Evolutionary conservation across 2,329 filamentous ascomycete genomes (phyloP).

Genomic region (Epichloe coenophiala): DNA sequence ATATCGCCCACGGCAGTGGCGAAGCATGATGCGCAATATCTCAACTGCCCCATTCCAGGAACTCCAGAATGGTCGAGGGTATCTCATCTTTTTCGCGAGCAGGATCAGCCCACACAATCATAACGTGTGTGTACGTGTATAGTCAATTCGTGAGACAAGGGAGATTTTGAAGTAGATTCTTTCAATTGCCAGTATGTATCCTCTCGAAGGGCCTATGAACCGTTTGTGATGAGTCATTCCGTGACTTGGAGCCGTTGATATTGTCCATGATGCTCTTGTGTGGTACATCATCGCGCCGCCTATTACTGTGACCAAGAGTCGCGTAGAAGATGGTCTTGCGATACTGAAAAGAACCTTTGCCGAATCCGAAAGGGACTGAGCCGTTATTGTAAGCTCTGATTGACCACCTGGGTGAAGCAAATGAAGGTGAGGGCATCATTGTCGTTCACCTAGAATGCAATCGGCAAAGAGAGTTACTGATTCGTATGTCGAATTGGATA

Average conservation of each 20-base stretch:
- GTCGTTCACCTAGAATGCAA: not conserved
- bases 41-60: slow-evolving; percentile 13
- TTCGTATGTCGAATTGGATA: not conserved
- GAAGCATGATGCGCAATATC: slow-evolving; percentile 23
- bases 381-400: too few relatives aligned
- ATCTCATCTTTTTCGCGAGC: slow-evolving; percentile 11
- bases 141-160: not conserved
- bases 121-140: not conserved
- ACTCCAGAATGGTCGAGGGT: slow-evolving; percentile 15
- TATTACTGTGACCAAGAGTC: too few relatives aligned
- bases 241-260: too few relatives aligned
- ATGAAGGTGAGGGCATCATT: too few relatives aligned
- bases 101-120: slow-evolving; percentile 12
- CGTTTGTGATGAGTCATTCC: too few relatives aligned
- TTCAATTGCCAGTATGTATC: not conserved
- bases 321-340: too few relatives aligned
- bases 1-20: slow-evolving; percentile 17
- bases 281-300: too few relatives aligned
- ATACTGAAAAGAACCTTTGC: too few relatives aligned
- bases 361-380: too few relatives aligned
- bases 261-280: too few relatives aligned
- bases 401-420: too few relatives aligned
- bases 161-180: not conserved
- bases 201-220: slow-evolving; percentile 23
- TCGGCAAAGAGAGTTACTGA: not conserved